phyloP scores from a whole-genome alignment of 441 rosid genomes.

The Syzygium syzygioides region DNA sequence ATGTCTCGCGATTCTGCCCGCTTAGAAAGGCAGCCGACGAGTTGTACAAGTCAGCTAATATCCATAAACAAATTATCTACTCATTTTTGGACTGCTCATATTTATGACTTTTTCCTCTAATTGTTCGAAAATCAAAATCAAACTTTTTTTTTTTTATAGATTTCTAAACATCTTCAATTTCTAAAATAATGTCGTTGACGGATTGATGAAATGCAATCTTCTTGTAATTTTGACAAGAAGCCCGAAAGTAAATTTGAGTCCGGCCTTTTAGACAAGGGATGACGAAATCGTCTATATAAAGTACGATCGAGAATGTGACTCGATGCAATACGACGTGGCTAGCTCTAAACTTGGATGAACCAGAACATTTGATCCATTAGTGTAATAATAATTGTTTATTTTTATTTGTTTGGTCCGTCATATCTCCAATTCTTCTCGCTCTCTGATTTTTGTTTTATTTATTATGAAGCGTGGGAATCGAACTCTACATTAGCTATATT shows the following conservation, averaged over 20 bases:
- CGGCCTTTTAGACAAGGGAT: accelerated
- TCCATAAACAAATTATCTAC: neutral
- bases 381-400: too few relatives aligned
- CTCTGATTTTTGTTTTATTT: too few relatives aligned
- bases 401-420: too few relatives aligned
- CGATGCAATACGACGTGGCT: too few relatives aligned
- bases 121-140: neutral
- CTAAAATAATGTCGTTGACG: accelerated
- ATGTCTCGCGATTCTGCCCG: neutral
- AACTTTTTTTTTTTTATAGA: too few relatives aligned
- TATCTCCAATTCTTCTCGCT: too few relatives aligned
- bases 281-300: neutral
- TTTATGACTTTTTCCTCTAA: neutral
- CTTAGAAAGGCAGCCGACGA: neutral
- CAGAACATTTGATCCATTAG: accelerated
- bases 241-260: neutral
- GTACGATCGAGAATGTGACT: accelerated
- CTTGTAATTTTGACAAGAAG: neutral
- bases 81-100: accelerated
- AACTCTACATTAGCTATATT: too few relatives aligned
- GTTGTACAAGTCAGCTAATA: neutral
- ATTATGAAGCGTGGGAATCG: too few relatives aligned
- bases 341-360: accelerated
- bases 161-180: neutral
- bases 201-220: accelerated